Evolutionary conservation across 2,329 filamentous ascomycete genomes (phyloP), one percentile per base, ranked within the genome.

Genomic region (Incumbomyces delicatus): DNA sequence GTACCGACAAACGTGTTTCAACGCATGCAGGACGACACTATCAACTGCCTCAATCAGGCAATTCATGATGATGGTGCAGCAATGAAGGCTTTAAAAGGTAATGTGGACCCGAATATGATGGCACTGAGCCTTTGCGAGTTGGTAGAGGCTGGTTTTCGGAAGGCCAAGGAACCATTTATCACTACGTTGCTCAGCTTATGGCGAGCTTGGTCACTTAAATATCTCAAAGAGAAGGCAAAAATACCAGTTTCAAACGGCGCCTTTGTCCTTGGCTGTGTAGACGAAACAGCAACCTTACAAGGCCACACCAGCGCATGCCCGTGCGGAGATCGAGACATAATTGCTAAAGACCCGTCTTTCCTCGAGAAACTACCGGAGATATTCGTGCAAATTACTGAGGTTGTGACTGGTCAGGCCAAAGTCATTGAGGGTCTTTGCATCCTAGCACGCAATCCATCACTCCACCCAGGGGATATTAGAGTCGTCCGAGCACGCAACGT

Each of bases 381-480:
- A 7, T 98, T 96, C 58, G 62, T 96, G 0, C 89, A 95, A 60
- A 71, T 95, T 1, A 81, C 81, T 0, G 74, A 77, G 7, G 70
- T 72, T 1, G 68, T 74, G 7, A 69, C 72, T 30, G 70, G 69
- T 1, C 68, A 72, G 17, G 82, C 83, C 56, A 75, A 71, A 43
- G 69, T 90, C 1, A 76, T 95, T 18, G 72, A 80, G 50, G 89
- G 88, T 0, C 60, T 87, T 2, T 96, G 92, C 57, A 70, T 94
- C 6, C 73, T 98, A 1, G 89, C 88, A 1, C 81, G 92, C 20
- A 98, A 98, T 57, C 92, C 92, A 0, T 95, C 90, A 0, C 74
- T 98, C 6, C 90, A 98, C 57, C 85, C 89, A 0, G 92, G 92
- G 3, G 92, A 98, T 59, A 78, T 96, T 38, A 82, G 92, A 17